Base-by-base conservation (phyloP, 805 yeast genomes). In the Phaffomyces antillensis region DNA sequence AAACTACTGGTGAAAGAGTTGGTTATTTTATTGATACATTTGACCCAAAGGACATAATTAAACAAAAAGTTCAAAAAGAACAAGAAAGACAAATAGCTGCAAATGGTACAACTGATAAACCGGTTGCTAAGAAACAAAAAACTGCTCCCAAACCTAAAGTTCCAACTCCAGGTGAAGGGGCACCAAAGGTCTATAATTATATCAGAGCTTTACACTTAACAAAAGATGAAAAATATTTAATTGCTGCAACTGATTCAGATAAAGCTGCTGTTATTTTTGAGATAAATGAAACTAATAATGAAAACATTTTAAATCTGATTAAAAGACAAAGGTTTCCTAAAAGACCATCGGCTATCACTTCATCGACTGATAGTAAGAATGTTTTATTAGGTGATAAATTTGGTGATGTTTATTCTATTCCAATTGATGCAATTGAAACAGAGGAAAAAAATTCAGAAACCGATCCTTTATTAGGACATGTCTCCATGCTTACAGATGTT, bases 401-500 rank as follows among this genome's bases (percentile, higher is more conserved):
- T 60, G 99, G 99, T 40, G 99, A 93, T 64, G 96, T 89, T 7
- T 93, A 86, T 61, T 62, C 73, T 1, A 68, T 87, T 34, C 66
- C 73, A 3, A 64, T 79, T 26, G 66, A 66, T 20, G 59, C 61
- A 13, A 54, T 62, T 4, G 64, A 56, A 1, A 55, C 73, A 1
- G 61, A 66, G 2, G 64, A 61, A 41, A 54, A 56, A n/a, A 54
- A 55, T 28, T 71, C 72, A 5, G 76, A 74, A 39, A 61, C 77
- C 37, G 74, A 69, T 34, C 97, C 97, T 3, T 72, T 91, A 7
- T 67, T 91, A 43, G 99, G 99, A 8, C 99, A 93, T 64, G 98
- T 93, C 6, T 90, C 97, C 3, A 88, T 93, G 96, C 74, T 93
- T 49, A 85, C 95, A n/a, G 88, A 81, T 50, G 74, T 90, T 3